These are phyloP conservation scores for Aspergillus texensis DNA, from an alignment of 2,329 filamentous ascomycete genomes.

Conservation along the genomic window DNA sequence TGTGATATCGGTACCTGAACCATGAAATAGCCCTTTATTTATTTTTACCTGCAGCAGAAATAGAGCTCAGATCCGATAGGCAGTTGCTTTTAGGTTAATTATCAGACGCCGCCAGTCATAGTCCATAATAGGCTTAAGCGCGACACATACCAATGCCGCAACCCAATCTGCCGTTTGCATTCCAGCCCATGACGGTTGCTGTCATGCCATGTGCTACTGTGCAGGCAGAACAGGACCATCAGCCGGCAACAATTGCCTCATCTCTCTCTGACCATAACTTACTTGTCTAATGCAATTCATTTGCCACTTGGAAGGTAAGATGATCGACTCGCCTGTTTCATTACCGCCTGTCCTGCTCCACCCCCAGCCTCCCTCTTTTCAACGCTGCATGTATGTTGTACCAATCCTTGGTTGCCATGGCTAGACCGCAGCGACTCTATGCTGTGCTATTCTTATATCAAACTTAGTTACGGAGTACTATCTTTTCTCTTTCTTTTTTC, in stretches of 20 bases:
- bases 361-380: constrained; percentile 18
- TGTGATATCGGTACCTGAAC: not conserved
- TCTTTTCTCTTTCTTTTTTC: not conserved
- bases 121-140: not conserved
- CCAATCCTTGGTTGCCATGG: not conserved
- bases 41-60: not conserved
- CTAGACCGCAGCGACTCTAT: not conserved
- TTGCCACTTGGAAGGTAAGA: not conserved
- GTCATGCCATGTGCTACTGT: not conserved
- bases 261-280: constrained; percentile 6
- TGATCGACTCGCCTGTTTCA: constrained; percentile 2
- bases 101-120: not conserved
- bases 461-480: not conserved
- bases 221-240: not conserved
- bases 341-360: constrained; percentile 15
- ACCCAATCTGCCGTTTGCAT: not conserved
- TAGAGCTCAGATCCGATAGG: too few relatives aligned
- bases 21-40: not conserved
- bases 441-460: not conserved
- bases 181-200: not conserved
- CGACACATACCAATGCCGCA: not conserved
- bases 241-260: not conserved
- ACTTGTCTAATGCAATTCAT: not conserved
- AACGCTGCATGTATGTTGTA: not conserved
- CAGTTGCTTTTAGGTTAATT: not conserved